Evolutionary conservation across 352 stramenopile species (phyloP), one percentile per base, ranked within the genome.

Genomic region (Pythium sukuiense): DNA sequence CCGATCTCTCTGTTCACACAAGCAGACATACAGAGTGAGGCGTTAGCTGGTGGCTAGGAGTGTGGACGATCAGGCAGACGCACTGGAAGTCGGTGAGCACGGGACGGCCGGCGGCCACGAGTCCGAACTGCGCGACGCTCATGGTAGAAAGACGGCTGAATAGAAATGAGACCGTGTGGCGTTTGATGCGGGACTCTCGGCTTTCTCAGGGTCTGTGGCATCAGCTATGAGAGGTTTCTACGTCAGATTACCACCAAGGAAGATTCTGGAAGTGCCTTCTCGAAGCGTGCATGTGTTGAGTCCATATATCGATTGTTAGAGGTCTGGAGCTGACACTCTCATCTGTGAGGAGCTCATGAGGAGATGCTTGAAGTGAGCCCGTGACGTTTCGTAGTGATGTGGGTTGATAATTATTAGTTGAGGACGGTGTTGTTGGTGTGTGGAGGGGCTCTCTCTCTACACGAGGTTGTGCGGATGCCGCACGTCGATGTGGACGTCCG

Each of bases 21-120:
- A 0, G 26, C 18, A 29, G n/a, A 49, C 0, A 45, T 6, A 59
- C 26, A 55, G n/a, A 50, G 20, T 24, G 20, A 24, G 11, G 45
- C 9, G 33, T 18, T 26, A 39, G 2, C 46, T 55, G 5, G 2
- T 48, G 26, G 35, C 3, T 37, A 18, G 5, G 32, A 27, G 48
- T 30, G n/a, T 16, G 29, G 16, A 56, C 33, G 14, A 32, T 2
- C 5, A 45, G 30, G 56, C 4, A 12, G 35, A 73, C 63, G 35
- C 50, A 72, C 67, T 68, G 59, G 54, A 80, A 84, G 64, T 79
- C 70, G 35, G 71, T 81, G 30, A 81, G 57, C 50, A 81, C 61
- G 39, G 71, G 76, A n/a, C 76, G 73, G n/a, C 76, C 76, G 45
- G 73, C 69, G 48, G 77, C 67, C 20, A 84, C 73, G 56, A 79